These are phyloP conservation scores for Fagopyrum tataricum DNA, from an alignment of 148 eudicot genomes.

Conservation along the genomic window DNA sequence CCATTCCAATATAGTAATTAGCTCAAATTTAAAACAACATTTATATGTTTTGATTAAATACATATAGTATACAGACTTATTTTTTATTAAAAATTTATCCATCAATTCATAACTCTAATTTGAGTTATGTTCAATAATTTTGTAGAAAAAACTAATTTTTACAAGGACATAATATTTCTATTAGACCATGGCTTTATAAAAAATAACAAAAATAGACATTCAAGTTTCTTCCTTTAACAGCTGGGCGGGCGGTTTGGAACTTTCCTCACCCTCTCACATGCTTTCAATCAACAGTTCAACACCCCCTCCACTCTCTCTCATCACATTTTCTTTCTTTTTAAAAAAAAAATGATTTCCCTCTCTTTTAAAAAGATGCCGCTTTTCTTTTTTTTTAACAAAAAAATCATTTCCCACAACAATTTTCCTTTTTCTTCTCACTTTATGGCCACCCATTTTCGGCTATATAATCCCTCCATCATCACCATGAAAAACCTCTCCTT, in stretches of 20 bases:
- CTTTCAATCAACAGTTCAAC: slow-evolving; percentile 10
- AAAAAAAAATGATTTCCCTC: not conserved
- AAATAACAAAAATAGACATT: not conserved
- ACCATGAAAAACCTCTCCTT: slow-evolving; percentile 17
- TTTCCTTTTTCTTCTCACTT: not conserved
- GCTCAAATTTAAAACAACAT: too few species aligned
- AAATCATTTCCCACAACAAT: slow-evolving; percentile 3
- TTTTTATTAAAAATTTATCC: too few species aligned
- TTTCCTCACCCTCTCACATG: not conserved
- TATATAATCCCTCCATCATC: not conserved
- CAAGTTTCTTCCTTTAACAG: not conserved
- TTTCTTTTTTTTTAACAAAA: not conserved
- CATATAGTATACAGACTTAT: too few species aligned
- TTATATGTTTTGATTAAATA: too few species aligned
- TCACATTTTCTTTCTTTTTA: not conserved
- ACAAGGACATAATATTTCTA: too few species aligned
- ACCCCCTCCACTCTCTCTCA: not conserved
- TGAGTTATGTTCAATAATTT: too few species aligned
- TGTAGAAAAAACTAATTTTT: too few species aligned
- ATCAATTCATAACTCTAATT: too few species aligned
- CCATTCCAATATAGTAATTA: too few species aligned
- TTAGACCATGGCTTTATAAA: too few species aligned
- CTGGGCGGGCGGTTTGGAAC: slow-evolving; percentile 6
- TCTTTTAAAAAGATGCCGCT: not conserved
- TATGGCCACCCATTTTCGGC: not conserved